These are phyloP conservation scores for Kodamaea lidongshanica DNA, from an alignment of 805 yeast genomes.

Conservation along the genomic window DNA sequence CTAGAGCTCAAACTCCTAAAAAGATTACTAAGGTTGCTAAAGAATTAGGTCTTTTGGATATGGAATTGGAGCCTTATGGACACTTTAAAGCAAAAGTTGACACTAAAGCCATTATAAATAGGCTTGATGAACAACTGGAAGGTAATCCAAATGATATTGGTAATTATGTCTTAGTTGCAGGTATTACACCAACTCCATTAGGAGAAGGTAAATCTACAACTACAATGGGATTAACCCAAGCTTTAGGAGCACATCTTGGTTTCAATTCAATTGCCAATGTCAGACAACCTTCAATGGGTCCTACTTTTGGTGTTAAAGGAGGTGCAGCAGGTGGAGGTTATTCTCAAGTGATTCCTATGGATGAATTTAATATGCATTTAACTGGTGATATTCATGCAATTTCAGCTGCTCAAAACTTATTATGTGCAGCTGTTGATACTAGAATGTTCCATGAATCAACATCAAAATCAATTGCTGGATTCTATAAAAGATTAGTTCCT, in stretches of 20 bases:
- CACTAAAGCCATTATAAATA: slow-evolving; percentile 29
- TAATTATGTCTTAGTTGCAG: slow-evolving; percentile 86
- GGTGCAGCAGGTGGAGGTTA: slow-evolving; percentile 99
- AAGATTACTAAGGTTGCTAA: slow-evolving; percentile 65
- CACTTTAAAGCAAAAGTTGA: slow-evolving; percentile 84
- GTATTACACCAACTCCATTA: slow-evolving; percentile 96
- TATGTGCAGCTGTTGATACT: slow-evolving; percentile 96
- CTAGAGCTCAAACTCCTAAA: slow-evolving; percentile 85
- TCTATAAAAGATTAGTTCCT: slow-evolving; percentile 83
- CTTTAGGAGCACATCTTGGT: slow-evolving; percentile 83
- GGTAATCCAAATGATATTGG: slow-evolving; percentile 62
- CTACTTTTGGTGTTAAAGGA: slow-evolving; percentile 97
- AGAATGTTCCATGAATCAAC: slow-evolving; percentile 93
- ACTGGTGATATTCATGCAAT: slow-evolving; percentile 98
- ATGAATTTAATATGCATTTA: slow-evolving; percentile 94
- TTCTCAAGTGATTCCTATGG: slow-evolving; percentile 98
- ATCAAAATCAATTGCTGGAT: slow-evolving; percentile 68
- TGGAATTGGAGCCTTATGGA: slow-evolving; percentile 85
- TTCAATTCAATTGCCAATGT: slow-evolving; percentile 87
- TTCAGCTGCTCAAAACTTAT: slow-evolving; percentile 83
- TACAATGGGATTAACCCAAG: slow-evolving; percentile 94
- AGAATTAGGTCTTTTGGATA: slow-evolving; percentile 73
- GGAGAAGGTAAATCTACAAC: slow-evolving; percentile 99
- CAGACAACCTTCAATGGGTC: slow-evolving; percentile 98
- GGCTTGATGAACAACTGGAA: slow-evolving; percentile 61